Evolutionary conservation across 176 grass and related monocot genomes (phyloP), one percentile per base, ranked within the genome.

Genomic region (Canna indica): DNA sequence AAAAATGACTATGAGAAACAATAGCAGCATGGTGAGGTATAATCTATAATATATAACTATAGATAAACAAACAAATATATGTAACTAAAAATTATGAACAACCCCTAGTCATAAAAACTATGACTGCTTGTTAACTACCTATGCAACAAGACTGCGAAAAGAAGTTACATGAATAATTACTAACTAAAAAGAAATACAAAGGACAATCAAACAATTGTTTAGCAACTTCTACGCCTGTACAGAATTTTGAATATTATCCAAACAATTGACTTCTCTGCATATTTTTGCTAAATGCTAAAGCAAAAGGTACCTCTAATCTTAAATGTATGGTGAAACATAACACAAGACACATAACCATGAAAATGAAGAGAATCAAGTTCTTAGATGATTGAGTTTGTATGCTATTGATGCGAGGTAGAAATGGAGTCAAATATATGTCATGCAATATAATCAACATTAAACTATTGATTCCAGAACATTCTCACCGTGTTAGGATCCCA

Each of bases 401-500:
- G 63, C 17, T 66, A 38, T 66, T 12, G 38, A 33, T 11, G 20
- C 60, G 34, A 33, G 0, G 31, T 1, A n/a, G 9, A 63, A 17
- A 63, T 17, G 34, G 6, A 33, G 18, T 63, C 16, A 63, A 35
- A 63, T 34, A 33, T 33, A 34, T n/a, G n/a, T n/a, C 31, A 54
- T 36, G 28, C 20, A 42, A 67, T 50, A 47, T 17, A 11, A 27
- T 38, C 3, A 71, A 60, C 59, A 24, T 70, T n/a, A 78, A 71
- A 47, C 22, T 39, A n/a, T 13, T 13, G 7, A 48, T 17, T 59
- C 54, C 8, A 60, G 14, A 75, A 50, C 26, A 29, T 75, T 84
- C 85, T 86, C 59, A 96, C 93, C 75, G 86, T 96, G 70, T 96
- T 87, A 70, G 93, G 93, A 85, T 96, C 88, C 93, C 93, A 96